Evolutionary conservation across 345 rosid genomes (phyloP), one percentile per base, ranked within the genome.

Genomic region (Boechera retrofracta): DNA sequence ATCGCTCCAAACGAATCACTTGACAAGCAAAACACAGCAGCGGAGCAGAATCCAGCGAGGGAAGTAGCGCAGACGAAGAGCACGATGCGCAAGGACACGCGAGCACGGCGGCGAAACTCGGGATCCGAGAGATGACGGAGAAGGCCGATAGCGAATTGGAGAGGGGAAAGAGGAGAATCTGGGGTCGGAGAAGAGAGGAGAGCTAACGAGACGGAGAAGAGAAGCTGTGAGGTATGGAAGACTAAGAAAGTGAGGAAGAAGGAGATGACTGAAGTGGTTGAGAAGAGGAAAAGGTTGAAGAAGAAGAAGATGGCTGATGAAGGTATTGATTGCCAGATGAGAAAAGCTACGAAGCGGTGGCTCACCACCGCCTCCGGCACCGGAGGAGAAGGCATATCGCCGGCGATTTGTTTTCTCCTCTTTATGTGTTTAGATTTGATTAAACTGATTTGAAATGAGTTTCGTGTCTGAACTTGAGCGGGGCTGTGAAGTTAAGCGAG

Each of bases 261-360:
- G 56, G 56, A 66, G 53, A 77, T 26, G 59, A 77, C 0, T 35
- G 83, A 47, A 32, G 73, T 29, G 8, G 67, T 45, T n/a, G 78
- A 67, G 54, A 81, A 64, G 45, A 85, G 41, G 67, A 84, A 64
- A 61, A 79, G 35, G 64, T 82, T 84, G 87, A 80, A 79, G 82
- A 84, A 64, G 71, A 90, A 4, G 90, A 83, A 92, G 69, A 89
- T 77, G 51, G 75, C 58, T 11, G 89, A 61, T 9, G 91, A 83
- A 47, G 85, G 70, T 6, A 92, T 85, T 2, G 91, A 85, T 44
- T 92, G 92, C 98, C 94, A 89, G 36, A 90, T 88, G 7, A 90
- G 72, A 63, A 90, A 92, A 69, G 92, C 92, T 18, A 80, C 56
- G 32, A 82, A 82, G 4, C 94, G 84, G 58, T 85, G 84, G 72